Evolutionary conservation across 78 protist species (phyloP), one percentile per base, ranked within the genome.

Genomic region (Dictyostelium citrinum): DNA sequence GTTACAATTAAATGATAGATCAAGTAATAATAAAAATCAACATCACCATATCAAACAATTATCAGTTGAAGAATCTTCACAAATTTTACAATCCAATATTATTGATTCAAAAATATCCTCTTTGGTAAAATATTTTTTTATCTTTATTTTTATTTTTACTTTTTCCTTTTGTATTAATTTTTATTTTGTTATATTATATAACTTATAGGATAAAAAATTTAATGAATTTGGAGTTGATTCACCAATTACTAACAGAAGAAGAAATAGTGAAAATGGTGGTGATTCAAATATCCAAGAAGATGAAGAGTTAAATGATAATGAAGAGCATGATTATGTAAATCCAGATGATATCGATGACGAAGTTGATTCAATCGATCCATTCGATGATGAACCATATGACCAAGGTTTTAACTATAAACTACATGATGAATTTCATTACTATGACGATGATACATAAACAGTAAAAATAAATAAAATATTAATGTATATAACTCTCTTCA

Each of bases 361-460:
- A 14, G 78, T 51, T 22, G 78, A 83, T 51, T 61, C 55, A 29
- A 46, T 29, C 2, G 83, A 78, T 29, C 60, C 67, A 24, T 78
- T 78, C n/a, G 83, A 78, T 17, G 83, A 78, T 46, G 14, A 78
- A 16, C 70, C 60, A n/a, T 78, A 78, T 46, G 83, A 49, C 9
- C 60, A 75, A 43, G 64, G 83, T 5, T 78, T 27, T 46, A 78
- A 78, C 16, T 83, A 72, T 60, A 46, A 81, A 29, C 20, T 83
- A 5, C 81, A 83, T 12, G 90, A 83, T n/a, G 90, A 83, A 37
- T 83, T 41, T 24, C 81, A 64, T 51, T 27, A 72, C 46, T 83
- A 70, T 51, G 76, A 70, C 3, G 90, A 83, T 72, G 90, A 83
- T n/a, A 76, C 51, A 71, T 75, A 83, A 72, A 51, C 5, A 39